phyloP scores from a whole-genome alignment of 345 rosid species.

The Camelina sativa region DNA sequence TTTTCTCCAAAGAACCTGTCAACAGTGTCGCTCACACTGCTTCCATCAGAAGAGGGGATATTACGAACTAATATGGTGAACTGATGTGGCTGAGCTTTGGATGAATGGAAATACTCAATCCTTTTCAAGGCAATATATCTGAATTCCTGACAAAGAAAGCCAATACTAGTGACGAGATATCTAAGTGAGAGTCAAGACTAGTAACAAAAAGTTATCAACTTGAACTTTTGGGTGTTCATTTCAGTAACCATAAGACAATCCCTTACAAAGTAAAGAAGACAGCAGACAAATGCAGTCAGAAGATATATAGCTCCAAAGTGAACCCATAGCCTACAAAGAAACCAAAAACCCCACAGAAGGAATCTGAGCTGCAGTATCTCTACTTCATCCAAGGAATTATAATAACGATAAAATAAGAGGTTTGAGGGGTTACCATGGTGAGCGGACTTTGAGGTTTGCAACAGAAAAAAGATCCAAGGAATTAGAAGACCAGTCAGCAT shows the following conservation, averaged over 20 bases:
- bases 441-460: conserved; percentile 72
- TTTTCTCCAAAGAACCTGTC: conserved; percentile 76
- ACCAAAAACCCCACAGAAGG: conserved; percentile 25
- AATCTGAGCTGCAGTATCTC: not conserved
- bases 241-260: not conserved
- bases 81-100: conserved; percentile 92
- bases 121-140: conserved; percentile 71
- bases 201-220: conserved; percentile 24
- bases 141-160: conserved; percentile 69
- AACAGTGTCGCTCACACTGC: conserved; percentile 76
- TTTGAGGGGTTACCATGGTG: conserved; percentile 55
- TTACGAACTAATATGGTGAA: conserved; percentile 85
- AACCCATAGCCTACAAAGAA: conserved; percentile 82
- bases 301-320: conserved; percentile 83
- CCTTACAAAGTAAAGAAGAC: conserved; percentile 80
- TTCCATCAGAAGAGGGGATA: conserved; percentile 71
- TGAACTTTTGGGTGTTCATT: not conserved
- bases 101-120: conserved; percentile 72
- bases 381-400: not conserved
- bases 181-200: not conserved
- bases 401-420: not conserved
- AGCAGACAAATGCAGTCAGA: conserved; percentile 73
- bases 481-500: conserved; percentile 63
- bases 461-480: conserved; percentile 87
- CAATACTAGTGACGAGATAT: conserved; percentile 16